Conservation (phyloP, 176 grass and related monocot species). For the Zea mays region DNA sequence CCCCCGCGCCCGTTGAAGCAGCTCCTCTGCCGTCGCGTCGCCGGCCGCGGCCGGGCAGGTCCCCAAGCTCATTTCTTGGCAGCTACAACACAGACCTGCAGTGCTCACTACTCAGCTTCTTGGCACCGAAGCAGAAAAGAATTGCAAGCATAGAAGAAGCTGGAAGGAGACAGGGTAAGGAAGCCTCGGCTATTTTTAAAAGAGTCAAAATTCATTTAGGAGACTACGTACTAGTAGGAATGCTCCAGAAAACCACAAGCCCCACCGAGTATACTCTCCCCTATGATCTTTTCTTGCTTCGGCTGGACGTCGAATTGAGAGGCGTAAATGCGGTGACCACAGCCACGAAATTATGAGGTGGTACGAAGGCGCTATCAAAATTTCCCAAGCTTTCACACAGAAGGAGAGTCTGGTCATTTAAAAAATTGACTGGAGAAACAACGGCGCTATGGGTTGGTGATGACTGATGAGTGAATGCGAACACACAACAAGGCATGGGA, state of each 20-base stretch:
- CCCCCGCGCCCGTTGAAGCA: conserved; percentile 48
- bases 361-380: conserved; percentile 38
- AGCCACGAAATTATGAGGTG: conserved; percentile 36
- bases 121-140: conserved; percentile 14
- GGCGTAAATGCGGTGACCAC: conserved; percentile 23
- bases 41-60: conserved; percentile 40
- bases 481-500: too few relatives aligned
- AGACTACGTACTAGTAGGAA: conserved; percentile 26
- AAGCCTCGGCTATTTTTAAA: too few relatives aligned
- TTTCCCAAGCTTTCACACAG: neutral
- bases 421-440: too few relatives aligned
- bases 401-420: neutral
- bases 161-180: conserved; percentile 1
- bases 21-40: conserved; percentile 47
- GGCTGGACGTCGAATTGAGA: conserved; percentile 15
- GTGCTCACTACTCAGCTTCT: conserved; percentile 1
- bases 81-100: conserved; percentile 40
- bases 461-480: too few relatives aligned
- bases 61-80: conserved; percentile 38
- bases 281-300: conserved; percentile 6
- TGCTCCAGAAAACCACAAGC: neutral
- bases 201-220: neutral
- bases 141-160: conserved; percentile 21
- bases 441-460: too few relatives aligned
- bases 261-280: too few relatives aligned